Base-by-base conservation (phyloP, 2,329 filamentous ascomycete species). In the Monosporascus cannonballus region DNA sequence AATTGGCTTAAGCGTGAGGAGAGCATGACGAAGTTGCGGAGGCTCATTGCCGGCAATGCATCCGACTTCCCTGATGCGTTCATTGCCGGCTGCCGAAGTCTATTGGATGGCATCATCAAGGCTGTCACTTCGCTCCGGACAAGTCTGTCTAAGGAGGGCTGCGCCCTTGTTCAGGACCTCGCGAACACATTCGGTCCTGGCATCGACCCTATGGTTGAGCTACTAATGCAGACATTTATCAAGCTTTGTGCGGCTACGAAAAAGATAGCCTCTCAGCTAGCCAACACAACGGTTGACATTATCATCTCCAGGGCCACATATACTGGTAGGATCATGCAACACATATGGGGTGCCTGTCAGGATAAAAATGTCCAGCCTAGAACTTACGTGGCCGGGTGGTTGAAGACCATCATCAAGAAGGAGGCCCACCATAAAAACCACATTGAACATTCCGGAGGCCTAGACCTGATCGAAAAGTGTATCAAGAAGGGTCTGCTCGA, bases 361-460 rank as follows among this genome's bases (percentile, higher is more conserved):
- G 93, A 99, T 73, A 97, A 96, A 75, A 97, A 96, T 65, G 86
- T 92, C 2, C 88, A 94, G 64, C 87, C 92, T 17, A 84, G 94
- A 56, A 82, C 83, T 1, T 96, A 86, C 69, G 87, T 86, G 2
- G 78, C 87, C 2, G 85, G 81, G 7, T 99, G 94, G 94, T 73
- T 97, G 30, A 89, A 86, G 69, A 95, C 87, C 1, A 70, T 97
- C 20, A 73, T 99, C 39, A 85, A 80, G 60, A 89, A 90, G 62
- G 89, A 95, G 66, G 74, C 81, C 1, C 78, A 83, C 57, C 89
- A 96, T 71, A 96, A 91, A 72, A 81, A 76, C 56, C 85, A 90
- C 41, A 78, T 97, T 54, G 93, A 97, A 67, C 90, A 95, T 64
- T 81, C 82, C 1, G 92, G 91, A 42, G 90, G 91, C 4, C 72